Conservation (phyloP, 805 yeast genomes). For the Maudiozyma pseudohumilis region DNA sequence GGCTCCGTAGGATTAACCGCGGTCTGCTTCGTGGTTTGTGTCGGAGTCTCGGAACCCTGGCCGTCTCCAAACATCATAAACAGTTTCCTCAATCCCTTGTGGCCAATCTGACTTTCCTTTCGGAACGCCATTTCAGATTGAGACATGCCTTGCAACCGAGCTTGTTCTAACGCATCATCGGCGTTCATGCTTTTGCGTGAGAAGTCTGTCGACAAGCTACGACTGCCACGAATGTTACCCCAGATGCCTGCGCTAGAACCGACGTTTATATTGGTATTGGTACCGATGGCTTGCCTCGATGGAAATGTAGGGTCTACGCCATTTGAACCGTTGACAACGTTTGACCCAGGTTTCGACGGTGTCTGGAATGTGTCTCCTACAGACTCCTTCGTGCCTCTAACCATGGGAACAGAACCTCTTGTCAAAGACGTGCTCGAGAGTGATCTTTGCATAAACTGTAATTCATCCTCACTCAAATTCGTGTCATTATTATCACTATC, state of each 20-base stretch:
- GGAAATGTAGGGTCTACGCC: background rate
- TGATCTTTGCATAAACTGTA: background rate
- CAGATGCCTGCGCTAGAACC: background rate
- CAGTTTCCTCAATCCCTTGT: background rate
- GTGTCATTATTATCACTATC: conserved; percentile 9
- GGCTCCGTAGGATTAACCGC: background rate
- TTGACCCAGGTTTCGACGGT: conserved; percentile 19
- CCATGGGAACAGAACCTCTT: background rate
- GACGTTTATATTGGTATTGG: background rate
- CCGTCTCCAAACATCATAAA: background rate
- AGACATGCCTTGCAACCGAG: conserved; percentile 4
- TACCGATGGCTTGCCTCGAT: background rate
- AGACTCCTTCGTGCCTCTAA: background rate
- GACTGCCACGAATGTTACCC: background rate
- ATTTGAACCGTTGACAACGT: conserved; percentile 10
- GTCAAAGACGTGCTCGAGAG: background rate
- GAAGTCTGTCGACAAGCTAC: background rate
- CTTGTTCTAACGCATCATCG: conserved; percentile 8
- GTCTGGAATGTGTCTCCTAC: conserved; percentile 18
- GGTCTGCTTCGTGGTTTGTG: background rate
- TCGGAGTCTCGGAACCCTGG: background rate
- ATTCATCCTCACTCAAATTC: background rate
- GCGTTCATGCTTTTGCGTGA: background rate
- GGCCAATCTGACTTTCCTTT: background rate
- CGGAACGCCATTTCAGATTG: background rate